These are phyloP conservation scores for Striga hermonthica DNA, from an alignment of 305 asterid species.

Conservation along the genomic window DNA sequence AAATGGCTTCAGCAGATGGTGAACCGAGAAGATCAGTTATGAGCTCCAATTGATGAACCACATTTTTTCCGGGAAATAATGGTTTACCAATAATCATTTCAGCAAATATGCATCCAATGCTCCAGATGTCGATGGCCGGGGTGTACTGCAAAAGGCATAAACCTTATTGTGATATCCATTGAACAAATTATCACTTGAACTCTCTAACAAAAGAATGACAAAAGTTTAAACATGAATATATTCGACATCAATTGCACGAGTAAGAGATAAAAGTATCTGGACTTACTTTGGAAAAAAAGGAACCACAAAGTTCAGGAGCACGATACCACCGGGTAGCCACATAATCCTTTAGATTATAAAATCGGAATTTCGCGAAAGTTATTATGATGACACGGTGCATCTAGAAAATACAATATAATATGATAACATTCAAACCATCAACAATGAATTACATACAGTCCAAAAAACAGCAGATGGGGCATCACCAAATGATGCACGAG, in stretches of 20 bases:
- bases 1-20: slow-evolving; percentile 74
- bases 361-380: slow-evolving; percentile 29
- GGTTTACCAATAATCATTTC: slow-evolving; percentile 83
- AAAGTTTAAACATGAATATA: background rate
- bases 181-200: background rate
- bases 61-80: slow-evolving; percentile 84
- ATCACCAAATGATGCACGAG: slow-evolving; percentile 91
- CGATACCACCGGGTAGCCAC: slow-evolving; percentile 99
- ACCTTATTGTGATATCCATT: background rate
- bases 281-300: slow-evolving; percentile 89
- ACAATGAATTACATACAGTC: slow-evolving; percentile 61
- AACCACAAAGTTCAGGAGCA: slow-evolving; percentile 98
- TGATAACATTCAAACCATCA: slow-evolving; percentile 28
- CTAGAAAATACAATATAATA: slow-evolving; percentile 8
- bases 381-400: slow-evolving; percentile 14
- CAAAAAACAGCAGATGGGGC: slow-evolving; percentile 91
- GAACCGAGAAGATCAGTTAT: slow-evolving; percentile 88
- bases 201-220: too few relatives aligned
- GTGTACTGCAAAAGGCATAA: slow-evolving; percentile 64
- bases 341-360: slow-evolving; percentile 63
- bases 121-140: slow-evolving; percentile 96
- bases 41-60: slow-evolving; percentile 79
- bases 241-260: background rate
- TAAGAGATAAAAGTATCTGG: slow-evolving; percentile 12
- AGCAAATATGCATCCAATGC: slow-evolving; percentile 93